Evolutionary conservation across 2,329 filamentous ascomycete genomes (phyloP), one percentile per base, ranked within the genome.

Genomic region (Periconia sp.): DNA sequence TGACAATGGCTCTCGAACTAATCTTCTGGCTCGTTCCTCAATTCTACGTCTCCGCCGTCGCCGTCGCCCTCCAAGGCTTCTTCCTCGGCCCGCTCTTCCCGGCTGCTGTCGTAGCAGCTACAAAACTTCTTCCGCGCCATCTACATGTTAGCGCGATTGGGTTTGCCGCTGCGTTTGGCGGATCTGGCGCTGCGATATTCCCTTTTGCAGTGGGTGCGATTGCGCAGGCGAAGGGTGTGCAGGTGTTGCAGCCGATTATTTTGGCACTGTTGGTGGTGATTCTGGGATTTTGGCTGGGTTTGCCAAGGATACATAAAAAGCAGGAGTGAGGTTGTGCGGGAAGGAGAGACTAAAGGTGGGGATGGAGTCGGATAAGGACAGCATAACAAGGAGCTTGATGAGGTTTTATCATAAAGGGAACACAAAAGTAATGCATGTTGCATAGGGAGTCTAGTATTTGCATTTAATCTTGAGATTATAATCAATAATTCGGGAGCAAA

Each of bases 1-100:
- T 85, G 8, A 79, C 81, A 11, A 80, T 89, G 38, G 82, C 59
- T 0, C 76, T 90, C 21, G 79, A 90, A 61, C 72, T 94, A 2
- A 69, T 92, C 45, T 89, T 92, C 73, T 94, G 89, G 89, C 82
- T 92, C 4, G 84, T 94, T 0, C 88, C 88, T 0, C 81, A 82
- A 42, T 89, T 92, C 62, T 79, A 87, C 47, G 85, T 87, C 19
- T 88, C 86, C 0, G 83, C 87, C 7, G 76, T 91, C 11, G 85
- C 87, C 18, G 86, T 91, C 16, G 76, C 82, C 0, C 69, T 92
- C 0, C 78, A 90, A 45, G 89, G 89, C 0, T 89, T 92, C 75
- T 89, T 92, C 59, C 77, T 92, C 0, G 89, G 89, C 0, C 89
- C 89, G 0, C 69, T 94, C 15, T 94, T 92, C 62, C 88, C 89